Conservation (phyloP, 2,329 filamentous ascomycete genomes). For the Aspergillus persii region DNA sequence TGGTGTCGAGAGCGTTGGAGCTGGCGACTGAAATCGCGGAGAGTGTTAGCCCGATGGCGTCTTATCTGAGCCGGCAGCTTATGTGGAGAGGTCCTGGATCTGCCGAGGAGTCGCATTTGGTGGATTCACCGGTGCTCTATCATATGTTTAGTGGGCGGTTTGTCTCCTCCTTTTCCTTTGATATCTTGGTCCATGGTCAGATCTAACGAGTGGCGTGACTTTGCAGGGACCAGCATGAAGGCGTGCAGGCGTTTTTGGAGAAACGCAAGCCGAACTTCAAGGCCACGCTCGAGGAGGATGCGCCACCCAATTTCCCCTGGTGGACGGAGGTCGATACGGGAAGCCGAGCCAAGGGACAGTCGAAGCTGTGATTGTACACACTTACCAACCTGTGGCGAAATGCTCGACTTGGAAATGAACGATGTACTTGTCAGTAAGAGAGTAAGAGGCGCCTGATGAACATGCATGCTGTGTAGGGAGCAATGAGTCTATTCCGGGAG, state of each 20-base stretch:
- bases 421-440: too few relatives aligned
- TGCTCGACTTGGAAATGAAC: too few relatives aligned
- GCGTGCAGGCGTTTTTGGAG: constrained; percentile 64
- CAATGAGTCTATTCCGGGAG: too few relatives aligned
- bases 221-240: constrained; percentile 62
- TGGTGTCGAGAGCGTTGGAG: constrained; percentile 63
- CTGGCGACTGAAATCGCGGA: constrained; percentile 64
- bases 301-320: constrained; percentile 65
- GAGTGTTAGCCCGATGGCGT: constrained; percentile 65
- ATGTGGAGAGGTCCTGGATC: constrained; percentile 57
- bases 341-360: constrained; percentile 14
- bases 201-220: not conserved
- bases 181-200: not conserved
- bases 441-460: too few relatives aligned
- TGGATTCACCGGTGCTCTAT: constrained; percentile 53
- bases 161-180: not conserved
- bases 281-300: constrained; percentile 59
- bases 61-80: constrained; percentile 67
- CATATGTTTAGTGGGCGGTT: constrained; percentile 34
- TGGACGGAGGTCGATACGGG: constrained; percentile 57
- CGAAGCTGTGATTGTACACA: not conserved
- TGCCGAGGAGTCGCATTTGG: constrained; percentile 66
- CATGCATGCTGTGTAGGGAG: too few relatives aligned
- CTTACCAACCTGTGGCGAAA: too few relatives aligned
- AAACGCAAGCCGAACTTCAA: constrained; percentile 63